Conservation (phyloP, 2,329 filamentous ascomycete species). For the Penicillium sp. region DNA sequence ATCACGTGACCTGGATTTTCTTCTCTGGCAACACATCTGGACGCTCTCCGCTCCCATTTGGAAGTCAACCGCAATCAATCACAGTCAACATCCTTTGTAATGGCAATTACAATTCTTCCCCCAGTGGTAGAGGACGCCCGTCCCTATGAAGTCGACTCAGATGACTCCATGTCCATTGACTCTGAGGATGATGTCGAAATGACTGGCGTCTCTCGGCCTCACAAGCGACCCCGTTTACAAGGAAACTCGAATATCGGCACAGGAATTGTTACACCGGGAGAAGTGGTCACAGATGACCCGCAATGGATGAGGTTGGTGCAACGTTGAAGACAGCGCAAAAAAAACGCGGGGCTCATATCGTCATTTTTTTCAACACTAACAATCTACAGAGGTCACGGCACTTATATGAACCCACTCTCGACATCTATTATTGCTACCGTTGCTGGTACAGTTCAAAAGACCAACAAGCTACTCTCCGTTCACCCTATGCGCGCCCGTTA, state of each 20-base stretch:
- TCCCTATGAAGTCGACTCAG: conserved; percentile 38
- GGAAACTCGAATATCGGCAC: conserved; percentile 28
- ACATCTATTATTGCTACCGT: conserved; percentile 82
- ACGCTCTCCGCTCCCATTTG: conserved; percentile 1
- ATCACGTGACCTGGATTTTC: conserved; percentile 16
- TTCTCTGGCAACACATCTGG: not conserved
- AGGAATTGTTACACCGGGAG: conserved; percentile 80
- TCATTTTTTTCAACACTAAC: conserved; percentile 10
- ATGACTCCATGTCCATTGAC: conserved; percentile 52
- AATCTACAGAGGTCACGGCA: conserved; percentile 76
- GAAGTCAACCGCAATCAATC: not conserved
- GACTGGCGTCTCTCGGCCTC: conserved; percentile 31
- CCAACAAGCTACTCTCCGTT: conserved; percentile 94
- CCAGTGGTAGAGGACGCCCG: conserved; percentile 43
- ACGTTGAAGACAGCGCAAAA: not conserved
- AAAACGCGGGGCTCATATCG: not conserved
- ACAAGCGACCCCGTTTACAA: conserved; percentile 38
- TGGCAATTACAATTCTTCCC: conserved; percentile 61
- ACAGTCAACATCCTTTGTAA: conserved; percentile 26
- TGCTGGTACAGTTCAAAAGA: conserved; percentile 84
- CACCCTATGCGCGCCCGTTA: conserved; percentile 88
- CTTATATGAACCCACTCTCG: conserved; percentile 63
- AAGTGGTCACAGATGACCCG: conserved; percentile 82
- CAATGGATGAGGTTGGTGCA: conserved; percentile 75
- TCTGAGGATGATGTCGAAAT: conserved; percentile 43